Percentiles rank a stretch among this genome's conserved stretches.
Evolutionary conservation across 2,329 filamentous ascomycete genomes (phyloP).

Genomic region (Aspergillus luchuensis): DNA sequence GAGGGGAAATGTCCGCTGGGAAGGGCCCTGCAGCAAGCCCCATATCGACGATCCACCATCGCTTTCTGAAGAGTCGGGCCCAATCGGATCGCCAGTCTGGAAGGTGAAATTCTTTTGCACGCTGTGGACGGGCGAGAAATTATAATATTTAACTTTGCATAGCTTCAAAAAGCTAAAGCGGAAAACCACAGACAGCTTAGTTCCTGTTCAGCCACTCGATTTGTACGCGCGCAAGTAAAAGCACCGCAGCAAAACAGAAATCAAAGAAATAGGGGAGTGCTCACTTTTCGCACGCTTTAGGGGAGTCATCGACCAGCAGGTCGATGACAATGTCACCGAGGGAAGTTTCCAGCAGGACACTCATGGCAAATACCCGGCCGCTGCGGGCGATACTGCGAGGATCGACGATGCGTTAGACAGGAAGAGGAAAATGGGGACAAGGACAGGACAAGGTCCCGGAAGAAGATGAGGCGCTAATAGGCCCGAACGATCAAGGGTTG

Average conservation of each 20-base stretch:
- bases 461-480: conserved; percentile 1
- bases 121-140: conserved; percentile 88
- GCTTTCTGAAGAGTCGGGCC: conserved; percentile 78
- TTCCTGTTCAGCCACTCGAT: conserved; percentile 57
- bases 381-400: conserved; percentile 14
- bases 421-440: conserved; percentile 10
- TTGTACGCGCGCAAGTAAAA: conserved; percentile 25
- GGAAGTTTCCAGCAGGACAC: conserved; percentile 89
- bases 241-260: neutral
- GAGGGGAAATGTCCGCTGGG: conserved; percentile 77
- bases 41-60: conserved; percentile 94
- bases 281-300: conserved; percentile 93
- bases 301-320: conserved; percentile 82
- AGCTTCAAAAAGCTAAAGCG: conserved; percentile 86
- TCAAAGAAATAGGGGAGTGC: conserved; percentile 38
- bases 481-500: neutral
- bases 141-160: conserved; percentile 99
- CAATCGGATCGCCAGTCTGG: conserved; percentile 91
- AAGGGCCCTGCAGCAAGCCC: conserved; percentile 72
- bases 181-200: conserved; percentile 51
- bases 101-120: conserved; percentile 96
- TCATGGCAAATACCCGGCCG: conserved; percentile 61
- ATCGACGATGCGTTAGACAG: conserved; percentile 20
- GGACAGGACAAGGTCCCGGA: conserved; percentile 2
- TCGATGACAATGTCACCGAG: conserved; percentile 94